Percentiles rank a stretch among this genome's conserved stretches.
phyloP scores from a whole-genome alignment of 2,329 filamentous ascomycete species.

The Emmonsiellopsis sp. region DNA sequence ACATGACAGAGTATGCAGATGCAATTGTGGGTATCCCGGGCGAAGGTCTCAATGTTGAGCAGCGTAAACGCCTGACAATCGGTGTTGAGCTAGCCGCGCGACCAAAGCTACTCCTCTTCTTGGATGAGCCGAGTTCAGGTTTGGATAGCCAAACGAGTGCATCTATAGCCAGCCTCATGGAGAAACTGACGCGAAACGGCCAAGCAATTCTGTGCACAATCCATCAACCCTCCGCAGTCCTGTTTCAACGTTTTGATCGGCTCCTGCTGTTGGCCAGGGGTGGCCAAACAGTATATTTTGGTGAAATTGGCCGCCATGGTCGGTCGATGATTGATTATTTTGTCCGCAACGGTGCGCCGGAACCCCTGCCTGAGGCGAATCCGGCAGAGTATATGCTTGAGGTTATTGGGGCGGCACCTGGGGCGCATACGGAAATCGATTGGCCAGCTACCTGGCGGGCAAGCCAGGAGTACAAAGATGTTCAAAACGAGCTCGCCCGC shows the following conservation, averaged over 20 bases:
- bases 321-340: constrained; percentile 54
- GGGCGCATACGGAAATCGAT: constrained; percentile 49
- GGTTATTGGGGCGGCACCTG: constrained; percentile 50
- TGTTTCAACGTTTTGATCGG: constrained; percentile 76
- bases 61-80: constrained; percentile 72
- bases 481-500: constrained; percentile 54
- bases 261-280: constrained; percentile 56
- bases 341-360: constrained; percentile 51
- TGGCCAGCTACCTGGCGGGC: constrained; percentile 46
- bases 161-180: constrained; percentile 78
- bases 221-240: constrained; percentile 86
- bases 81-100: constrained; percentile 90
- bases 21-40: constrained; percentile 88
- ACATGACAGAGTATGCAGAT: constrained; percentile 85
- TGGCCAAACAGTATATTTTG: constrained; percentile 61
- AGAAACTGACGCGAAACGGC: constrained; percentile 82
- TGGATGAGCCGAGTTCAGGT: constrained; percentile 90
- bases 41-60: constrained; percentile 57
- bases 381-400: constrained; percentile 68
- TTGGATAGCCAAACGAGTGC: constrained; percentile 88
- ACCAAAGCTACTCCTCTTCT: constrained; percentile 77
- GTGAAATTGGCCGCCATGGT: constrained; percentile 54
- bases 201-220: constrained; percentile 96
- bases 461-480: constrained; percentile 42
- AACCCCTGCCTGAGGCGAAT: constrained; percentile 55